Percentiles rank a stretch among this genome's conserved stretches.
Conservation (phyloP, 768 basidiomycete genomes). For the Jaapia argillacea region DNA sequence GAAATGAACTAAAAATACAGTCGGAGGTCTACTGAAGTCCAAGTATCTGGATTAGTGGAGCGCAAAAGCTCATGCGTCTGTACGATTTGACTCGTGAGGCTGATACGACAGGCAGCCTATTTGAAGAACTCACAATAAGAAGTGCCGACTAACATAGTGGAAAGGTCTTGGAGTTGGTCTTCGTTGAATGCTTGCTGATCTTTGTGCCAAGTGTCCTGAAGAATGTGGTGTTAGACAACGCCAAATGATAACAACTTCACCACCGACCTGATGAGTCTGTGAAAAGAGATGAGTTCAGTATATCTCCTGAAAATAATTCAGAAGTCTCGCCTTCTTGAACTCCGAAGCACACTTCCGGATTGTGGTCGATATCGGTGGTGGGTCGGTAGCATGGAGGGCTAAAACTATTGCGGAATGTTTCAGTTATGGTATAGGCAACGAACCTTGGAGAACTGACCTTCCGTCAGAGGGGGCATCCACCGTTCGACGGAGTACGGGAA, state of each 20-base stretch:
- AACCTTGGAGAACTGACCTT: conserved; percentile 34
- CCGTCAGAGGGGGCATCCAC: conserved; percentile 57
- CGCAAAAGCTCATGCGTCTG: too few relatives aligned
- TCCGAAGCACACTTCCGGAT: conserved; percentile 80
- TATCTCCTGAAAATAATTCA: too few relatives aligned
- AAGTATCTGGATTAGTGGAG: too few relatives aligned
- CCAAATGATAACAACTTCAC: not conserved
- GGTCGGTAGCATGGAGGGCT: conserved; percentile 73
- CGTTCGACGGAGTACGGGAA: conserved; percentile 46
- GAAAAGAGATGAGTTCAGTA: too few relatives aligned
- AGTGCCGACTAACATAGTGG: conserved; percentile 83
- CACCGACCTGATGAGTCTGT: conserved; percentile 25
- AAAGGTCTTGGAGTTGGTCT: conserved; percentile 80
- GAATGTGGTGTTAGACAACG: not conserved
- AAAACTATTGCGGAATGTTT: conserved; percentile 35
- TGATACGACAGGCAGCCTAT: too few relatives aligned
- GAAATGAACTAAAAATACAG: too few relatives aligned
- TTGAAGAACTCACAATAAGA: conserved; percentile 78
- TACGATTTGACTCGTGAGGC: too few relatives aligned
- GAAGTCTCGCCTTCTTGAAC: conserved; percentile 65
- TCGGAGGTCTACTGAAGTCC: too few relatives aligned
- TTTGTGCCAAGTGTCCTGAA: conserved; percentile 84
- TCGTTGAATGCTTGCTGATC: conserved; percentile 83
- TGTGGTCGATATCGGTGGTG: conserved; percentile 83
- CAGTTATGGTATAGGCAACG: not conserved